Evolutionary conservation across 768 basidiomycete species (phyloP).

Genomic region (Dioszegia aurantiaca): DNA sequence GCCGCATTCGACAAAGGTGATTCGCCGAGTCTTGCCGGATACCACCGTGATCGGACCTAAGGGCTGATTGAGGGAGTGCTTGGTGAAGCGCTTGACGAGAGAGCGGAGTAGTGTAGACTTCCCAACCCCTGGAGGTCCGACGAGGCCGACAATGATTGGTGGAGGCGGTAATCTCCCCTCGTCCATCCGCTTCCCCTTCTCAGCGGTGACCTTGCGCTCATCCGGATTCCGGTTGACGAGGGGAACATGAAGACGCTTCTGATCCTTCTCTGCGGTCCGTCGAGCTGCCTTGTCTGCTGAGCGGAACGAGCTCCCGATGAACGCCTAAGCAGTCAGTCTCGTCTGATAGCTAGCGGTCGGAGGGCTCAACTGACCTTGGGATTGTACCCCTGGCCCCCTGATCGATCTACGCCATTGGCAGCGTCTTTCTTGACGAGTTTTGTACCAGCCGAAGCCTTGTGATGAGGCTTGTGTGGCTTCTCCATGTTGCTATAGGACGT

Average conservation of each 20-base stretch:
- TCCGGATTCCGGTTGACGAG: constrained; percentile 86
- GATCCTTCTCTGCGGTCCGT: constrained; percentile 86
- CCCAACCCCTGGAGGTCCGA: constrained; percentile 91
- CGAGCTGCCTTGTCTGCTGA: constrained; percentile 84
- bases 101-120: constrained; percentile 91
- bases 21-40: constrained; percentile 81
- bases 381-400: constrained; percentile 75
- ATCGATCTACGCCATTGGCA: constrained; percentile 63
- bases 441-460: constrained; percentile 66
- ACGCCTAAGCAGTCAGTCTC: constrained; percentile 63
- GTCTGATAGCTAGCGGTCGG: neutral
- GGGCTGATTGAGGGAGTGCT: constrained; percentile 83
- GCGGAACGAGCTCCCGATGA: constrained; percentile 86
- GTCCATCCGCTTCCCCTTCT: constrained; percentile 51
- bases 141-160: constrained; percentile 88
- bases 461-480: constrained; percentile 76
- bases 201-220: constrained; percentile 50
- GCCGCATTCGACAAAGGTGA: constrained; percentile 97
- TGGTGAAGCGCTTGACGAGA: constrained; percentile 85
- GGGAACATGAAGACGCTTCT: constrained; percentile 92
- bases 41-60: constrained; percentile 94
- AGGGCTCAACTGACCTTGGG: constrained; percentile 66
- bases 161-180: constrained; percentile 75
- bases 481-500: constrained; percentile 50
- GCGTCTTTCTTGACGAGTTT: constrained; percentile 73